Evolutionary conservation across 176 grass and related monocot genomes (phyloP), one percentile per base, ranked within the genome.

Genomic region (Aegilops umbellulata): DNA sequence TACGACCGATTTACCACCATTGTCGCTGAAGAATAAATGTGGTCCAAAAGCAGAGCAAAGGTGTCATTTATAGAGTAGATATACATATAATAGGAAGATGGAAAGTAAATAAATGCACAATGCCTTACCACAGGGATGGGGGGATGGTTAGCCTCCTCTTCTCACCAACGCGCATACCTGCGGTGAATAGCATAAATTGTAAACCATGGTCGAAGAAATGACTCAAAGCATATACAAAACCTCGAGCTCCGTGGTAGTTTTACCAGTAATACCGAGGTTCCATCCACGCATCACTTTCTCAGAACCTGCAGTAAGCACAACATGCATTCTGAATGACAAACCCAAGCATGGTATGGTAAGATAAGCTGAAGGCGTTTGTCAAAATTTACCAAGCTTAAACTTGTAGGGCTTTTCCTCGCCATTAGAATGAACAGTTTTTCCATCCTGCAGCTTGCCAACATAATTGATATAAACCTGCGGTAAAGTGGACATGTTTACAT

Each of bases 221-320:
- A 2, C 24, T 36, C 29, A 17, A 22, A 79, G 38, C 4, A 34
- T 55, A 38, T 25, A 47, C 44, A 69, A 75, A 74, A 74, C 41
- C 49, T 16, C 30, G 38, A 60, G 27, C 26, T 63, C 70, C 13
- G 5, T 49, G 38, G 29, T 80, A 9, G 69, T 70, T 74, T 75
- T 95, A 98, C 97, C 97, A 86, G 38, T 69, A 88, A 98, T 70
- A 72, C 97, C 97, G 15, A 94, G 60, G 82, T 98, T 90, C 97
- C 93, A 98, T 91, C 97, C 97, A 70, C 86, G 88, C 58, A 92
- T 94, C 63, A 98, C 97, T 61, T 98, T 83, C 25, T 90, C 88
- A 88, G 89, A 80, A 92, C 94, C 94, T 98, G 80, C 58, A 88
- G 85, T 46, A 23, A 88, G 29, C 24, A 80, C 20, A 69, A 58